Base-by-base conservation (phyloP, 352 stramenopile genomes). In the Pythium insidiosum region DNA sequence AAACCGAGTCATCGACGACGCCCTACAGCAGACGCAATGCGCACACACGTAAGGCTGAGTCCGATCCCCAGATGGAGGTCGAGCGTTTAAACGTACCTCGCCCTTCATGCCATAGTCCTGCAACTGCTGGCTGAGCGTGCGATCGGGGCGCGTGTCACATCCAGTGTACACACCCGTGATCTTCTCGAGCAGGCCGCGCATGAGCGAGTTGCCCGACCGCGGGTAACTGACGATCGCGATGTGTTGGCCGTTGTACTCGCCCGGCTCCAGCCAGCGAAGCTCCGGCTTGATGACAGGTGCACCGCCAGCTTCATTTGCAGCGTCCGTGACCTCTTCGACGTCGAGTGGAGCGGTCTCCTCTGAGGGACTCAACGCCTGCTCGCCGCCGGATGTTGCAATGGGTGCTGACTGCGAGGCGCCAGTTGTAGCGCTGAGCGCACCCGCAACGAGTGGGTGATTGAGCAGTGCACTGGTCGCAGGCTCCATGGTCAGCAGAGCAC, bases 121-220 rank as follows among this genome's bases (percentile, higher is more conserved):
- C 41, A 97, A 60, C 51, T 92, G 87, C 46, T 87, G 68, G 26
- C 85, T 97, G 4, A 98, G 68, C 20, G 87, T 86, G 7, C 95
- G 85, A 67, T 98, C 92, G 6, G 95, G 95, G 10, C 91, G 76
- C 5, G 95, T 99, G 61, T 99, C 96, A 51, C 88, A 97, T 20
- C 96, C 96, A 6, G 96, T 99, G 45, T 98, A 95, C 41, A 97
- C 71, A 20, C 89, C 89, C 31, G 91, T 98, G 41, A 95, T 78
- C 24, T 86, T 80, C 68, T 99, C 96, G 18, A 99, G 64, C 20
- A 99, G 70, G 3, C 84, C 94, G 40, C 96, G 86, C 61, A 99
- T 84, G 38, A 99, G 78, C 18, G 95, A 98, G 61, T 99, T 99
- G 25, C 96, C 96, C 34, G 83, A 98, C 3, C 96, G 81, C 37